Conservation (phyloP, 768 basidiomycete genomes). For the Ephemerocybe angulata region DNA sequence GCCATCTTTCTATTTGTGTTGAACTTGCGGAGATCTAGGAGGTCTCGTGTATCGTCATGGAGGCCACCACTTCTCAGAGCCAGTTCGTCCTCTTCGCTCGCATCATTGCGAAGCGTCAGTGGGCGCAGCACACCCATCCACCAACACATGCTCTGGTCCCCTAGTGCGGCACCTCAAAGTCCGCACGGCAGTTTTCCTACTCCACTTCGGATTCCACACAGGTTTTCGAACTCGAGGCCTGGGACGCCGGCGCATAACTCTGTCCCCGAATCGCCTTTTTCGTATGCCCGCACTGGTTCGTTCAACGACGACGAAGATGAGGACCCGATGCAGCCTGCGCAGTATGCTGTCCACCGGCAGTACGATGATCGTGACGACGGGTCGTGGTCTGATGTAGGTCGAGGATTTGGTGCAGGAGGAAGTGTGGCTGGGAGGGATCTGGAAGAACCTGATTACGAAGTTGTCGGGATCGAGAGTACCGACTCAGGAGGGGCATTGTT, state of each 20-base stretch:
- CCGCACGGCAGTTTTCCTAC: slow-evolving; percentile 4
- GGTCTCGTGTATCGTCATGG: slow-evolving; percentile 7
- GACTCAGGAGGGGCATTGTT: slow-evolving; percentile 4
- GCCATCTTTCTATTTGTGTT: slow-evolving; percentile 42
- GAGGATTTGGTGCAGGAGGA: slow-evolving; percentile 1
- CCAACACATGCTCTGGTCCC: slow-evolving; percentile 9
- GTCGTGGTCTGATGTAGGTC: slow-evolving; percentile 31
- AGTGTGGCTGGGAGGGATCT: slow-evolving; percentile 11
- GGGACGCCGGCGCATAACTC: slow-evolving; percentile 24
- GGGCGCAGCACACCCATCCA: slow-evolving; percentile 3
- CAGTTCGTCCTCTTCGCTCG: slow-evolving; percentile 16
- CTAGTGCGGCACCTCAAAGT: slow-evolving; percentile 1
- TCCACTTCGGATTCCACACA: slow-evolving; percentile 8
- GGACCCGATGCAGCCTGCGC: slow-evolving; percentile 48
- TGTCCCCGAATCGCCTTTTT: slow-evolving; percentile 21
- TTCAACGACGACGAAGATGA: slow-evolving; percentile 45
- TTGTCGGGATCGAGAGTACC: slow-evolving; percentile 3
- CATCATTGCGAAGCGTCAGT: slow-evolving; percentile 7
- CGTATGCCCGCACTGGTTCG: slow-evolving; percentile 38
- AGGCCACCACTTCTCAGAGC: slow-evolving; percentile 11
- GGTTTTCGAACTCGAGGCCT: slow-evolving; percentile 22
- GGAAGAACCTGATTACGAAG: slow-evolving; percentile 12
- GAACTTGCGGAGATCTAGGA: slow-evolving; percentile 29
- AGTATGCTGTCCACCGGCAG: slow-evolving; percentile 36
- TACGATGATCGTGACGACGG: slow-evolving; percentile 32